These are phyloP conservation scores for Phalaenopsis equestris DNA, from an alignment of 106 monocot genomes.

Conservation along the genomic window DNA sequence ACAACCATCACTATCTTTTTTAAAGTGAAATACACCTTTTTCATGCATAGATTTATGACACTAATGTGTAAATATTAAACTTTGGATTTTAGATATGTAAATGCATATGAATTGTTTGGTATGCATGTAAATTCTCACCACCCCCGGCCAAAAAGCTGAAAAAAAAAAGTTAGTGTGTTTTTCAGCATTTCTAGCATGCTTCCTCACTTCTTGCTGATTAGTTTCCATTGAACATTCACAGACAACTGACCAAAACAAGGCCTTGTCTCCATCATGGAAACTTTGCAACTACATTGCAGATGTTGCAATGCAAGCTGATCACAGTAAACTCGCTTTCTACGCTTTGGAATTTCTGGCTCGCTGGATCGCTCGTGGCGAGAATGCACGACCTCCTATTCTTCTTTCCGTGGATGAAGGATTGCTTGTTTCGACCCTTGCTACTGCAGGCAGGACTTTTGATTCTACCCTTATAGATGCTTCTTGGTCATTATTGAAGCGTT, in stretches of 20 bases:
- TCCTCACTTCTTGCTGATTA: neutral
- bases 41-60: too few relatives aligned
- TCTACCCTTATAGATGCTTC: slow-evolving; percentile 62
- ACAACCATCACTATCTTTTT: too few relatives aligned
- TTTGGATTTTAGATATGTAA: too few relatives aligned
- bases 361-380: slow-evolving; percentile 85
- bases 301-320: slow-evolving; percentile 65
- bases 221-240: slow-evolving; percentile 20
- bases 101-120: too few relatives aligned
- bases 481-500: slow-evolving; percentile 56
- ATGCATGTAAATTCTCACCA: too few relatives aligned
- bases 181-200: neutral
- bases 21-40: too few relatives aligned
- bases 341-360: slow-evolving; percentile 73
- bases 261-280: slow-evolving; percentile 65
- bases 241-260: slow-evolving; percentile 87
- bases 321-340: slow-evolving; percentile 64
- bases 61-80: too few relatives aligned
- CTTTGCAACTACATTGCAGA: slow-evolving; percentile 57
- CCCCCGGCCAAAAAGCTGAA: too few relatives aligned
- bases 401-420: slow-evolving; percentile 93
- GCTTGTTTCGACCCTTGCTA: slow-evolving; percentile 43
- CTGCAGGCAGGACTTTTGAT: slow-evolving; percentile 71
- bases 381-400: slow-evolving; percentile 52
- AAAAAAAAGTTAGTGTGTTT: neutral